Percentiles rank a stretch among this genome's conserved stretches.
Conservation (phyloP, 2,329 filamentous ascomycete genomes). For the Paecilomyces variotii region DNA sequence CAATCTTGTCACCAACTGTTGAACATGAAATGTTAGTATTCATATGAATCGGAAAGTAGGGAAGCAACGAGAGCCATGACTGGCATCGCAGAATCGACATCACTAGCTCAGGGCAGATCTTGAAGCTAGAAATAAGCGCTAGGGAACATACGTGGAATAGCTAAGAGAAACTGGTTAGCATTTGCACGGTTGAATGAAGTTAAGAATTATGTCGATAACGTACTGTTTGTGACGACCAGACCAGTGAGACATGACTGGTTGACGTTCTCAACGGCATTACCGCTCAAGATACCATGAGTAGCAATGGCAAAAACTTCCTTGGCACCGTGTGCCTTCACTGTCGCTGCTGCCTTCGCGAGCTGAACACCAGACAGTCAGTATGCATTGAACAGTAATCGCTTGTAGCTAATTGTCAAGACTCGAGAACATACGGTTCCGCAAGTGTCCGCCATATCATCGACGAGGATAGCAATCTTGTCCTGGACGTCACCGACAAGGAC, state of each 20-base stretch:
- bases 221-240: slow-evolving; percentile 87
- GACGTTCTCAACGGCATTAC: slow-evolving; percentile 77
- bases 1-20: slow-evolving; percentile 57
- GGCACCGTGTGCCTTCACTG: slow-evolving; percentile 78
- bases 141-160: neutral
- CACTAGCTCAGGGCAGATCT: neutral
- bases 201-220: slow-evolving; percentile 48
- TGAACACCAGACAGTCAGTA: neutral
- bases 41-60: no score
- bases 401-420: neutral
- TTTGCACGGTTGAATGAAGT: neutral
- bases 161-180: neutral
- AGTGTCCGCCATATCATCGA: slow-evolving; percentile 97
- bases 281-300: slow-evolving; percentile 85
- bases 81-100: no score
- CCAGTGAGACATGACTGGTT: slow-evolving; percentile 69
- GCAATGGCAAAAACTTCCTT: slow-evolving; percentile 88
- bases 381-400: neutral
- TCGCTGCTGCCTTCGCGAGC: slow-evolving; percentile 77
- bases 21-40: neutral
- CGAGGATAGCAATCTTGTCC: slow-evolving; percentile 87
- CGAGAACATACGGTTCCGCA: slow-evolving; percentile 59
- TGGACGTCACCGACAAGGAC: slow-evolving; percentile 90
- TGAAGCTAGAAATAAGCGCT: neutral
- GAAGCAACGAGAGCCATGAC: no score